Evolutionary conservation across 768 basidiomycete genomes (phyloP).

Genomic region (Neoboletus subvelutipes): DNA sequence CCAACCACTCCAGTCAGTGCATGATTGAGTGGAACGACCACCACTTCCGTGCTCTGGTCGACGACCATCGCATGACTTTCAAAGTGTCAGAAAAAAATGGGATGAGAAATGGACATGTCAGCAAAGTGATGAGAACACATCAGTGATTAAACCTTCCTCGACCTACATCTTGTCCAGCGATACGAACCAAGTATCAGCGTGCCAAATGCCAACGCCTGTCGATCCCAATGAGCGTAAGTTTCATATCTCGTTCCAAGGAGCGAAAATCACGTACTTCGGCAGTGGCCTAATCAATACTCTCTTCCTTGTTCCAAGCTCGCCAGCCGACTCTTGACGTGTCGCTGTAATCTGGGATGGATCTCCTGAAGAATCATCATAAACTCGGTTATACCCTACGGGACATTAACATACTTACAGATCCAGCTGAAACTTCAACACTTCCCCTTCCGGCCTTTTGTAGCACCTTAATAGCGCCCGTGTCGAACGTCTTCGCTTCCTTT

Average conservation of each 20-base stretch:
- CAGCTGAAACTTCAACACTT: conserved; percentile 58
- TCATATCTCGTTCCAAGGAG: background rate
- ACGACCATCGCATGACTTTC: conserved; percentile 77
- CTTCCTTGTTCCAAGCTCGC: conserved; percentile 63
- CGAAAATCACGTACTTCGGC: conserved; percentile 59
- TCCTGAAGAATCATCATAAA: conserved; percentile 44
- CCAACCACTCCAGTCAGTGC: conserved; percentile 52
- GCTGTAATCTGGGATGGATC: conserved; percentile 72
- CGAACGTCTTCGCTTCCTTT: too few relatives aligned
- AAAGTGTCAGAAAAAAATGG: background rate
- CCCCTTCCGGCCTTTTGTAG: conserved; percentile 62
- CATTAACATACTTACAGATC: conserved; percentile 54
- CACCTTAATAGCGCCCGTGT: conserved; percentile 23
- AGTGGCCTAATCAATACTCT: conserved; percentile 83
- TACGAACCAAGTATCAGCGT: conserved; percentile 83
- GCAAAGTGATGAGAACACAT: conserved; percentile 26
- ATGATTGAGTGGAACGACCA: conserved; percentile 80
- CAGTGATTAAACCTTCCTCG: conserved; percentile 87
- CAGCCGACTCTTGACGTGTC: conserved; percentile 79
- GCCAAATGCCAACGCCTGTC: conserved; percentile 82
- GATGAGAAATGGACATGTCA: background rate
- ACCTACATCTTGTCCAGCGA: conserved; percentile 93
- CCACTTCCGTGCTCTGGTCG: conserved; percentile 79
- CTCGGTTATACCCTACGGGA: background rate
- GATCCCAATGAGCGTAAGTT: background rate